These are phyloP conservation scores for Musa acuminata DNA, from an alignment of 176 grass and related monocot genomes.

Conservation along the genomic window DNA sequence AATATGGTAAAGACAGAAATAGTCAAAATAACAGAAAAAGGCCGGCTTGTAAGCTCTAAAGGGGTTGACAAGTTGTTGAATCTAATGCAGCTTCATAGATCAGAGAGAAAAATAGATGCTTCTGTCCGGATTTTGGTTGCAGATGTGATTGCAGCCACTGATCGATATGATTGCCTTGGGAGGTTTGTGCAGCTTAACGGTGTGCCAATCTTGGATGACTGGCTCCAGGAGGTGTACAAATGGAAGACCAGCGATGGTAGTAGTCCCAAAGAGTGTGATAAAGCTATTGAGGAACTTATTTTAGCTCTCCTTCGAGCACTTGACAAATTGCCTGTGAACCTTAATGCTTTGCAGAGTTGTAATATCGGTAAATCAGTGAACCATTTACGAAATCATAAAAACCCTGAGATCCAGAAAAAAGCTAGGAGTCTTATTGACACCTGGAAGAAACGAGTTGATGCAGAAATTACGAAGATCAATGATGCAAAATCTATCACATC, in stretches of 20 bases:
- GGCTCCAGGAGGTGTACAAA: constrained; percentile 87
- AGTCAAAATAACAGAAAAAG: constrained; percentile 32
- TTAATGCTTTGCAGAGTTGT: constrained; percentile 75
- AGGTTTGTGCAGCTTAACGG: constrained; percentile 75
- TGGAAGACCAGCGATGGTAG: constrained; percentile 49
- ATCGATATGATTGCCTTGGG: constrained; percentile 53
- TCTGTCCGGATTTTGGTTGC: constrained; percentile 50
- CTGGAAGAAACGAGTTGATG: constrained; percentile 94
- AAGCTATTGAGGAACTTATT: constrained; percentile 54
- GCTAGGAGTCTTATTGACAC: constrained; percentile 81
- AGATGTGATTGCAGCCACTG: constrained; percentile 66
- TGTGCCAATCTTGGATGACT: constrained; percentile 70
- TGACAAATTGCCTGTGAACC: constrained; percentile 78
- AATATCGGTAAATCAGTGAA: constrained; percentile 96
- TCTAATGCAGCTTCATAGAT: constrained; percentile 70
- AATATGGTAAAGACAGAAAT: constrained; percentile 18
- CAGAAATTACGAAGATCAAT: constrained; percentile 79
- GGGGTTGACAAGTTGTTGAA: constrained; percentile 73
- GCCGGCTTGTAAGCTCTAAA: constrained; percentile 45
- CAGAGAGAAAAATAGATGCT: constrained; percentile 57
- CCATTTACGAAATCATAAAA: constrained; percentile 77
- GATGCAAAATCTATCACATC: constrained; percentile 50
- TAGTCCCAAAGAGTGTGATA: constrained; percentile 64
- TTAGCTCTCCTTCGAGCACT: constrained; percentile 70
- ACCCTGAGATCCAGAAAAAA: constrained; percentile 77